Evolutionary conservation across 179 eudicot genomes (phyloP).

Genomic region (Beta macrorhiza): DNA sequence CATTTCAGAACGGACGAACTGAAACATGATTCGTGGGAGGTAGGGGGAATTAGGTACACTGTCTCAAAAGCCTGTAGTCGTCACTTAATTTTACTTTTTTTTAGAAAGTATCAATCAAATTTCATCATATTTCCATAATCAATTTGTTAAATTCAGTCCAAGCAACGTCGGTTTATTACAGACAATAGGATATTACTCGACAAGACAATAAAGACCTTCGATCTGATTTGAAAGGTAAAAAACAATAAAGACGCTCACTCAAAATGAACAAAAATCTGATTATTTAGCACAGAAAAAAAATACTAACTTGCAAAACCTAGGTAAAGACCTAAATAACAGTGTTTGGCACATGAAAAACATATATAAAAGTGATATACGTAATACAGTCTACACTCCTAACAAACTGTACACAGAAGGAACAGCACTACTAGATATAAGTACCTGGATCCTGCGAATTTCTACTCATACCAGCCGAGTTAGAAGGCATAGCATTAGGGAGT

Average conservation of each 20-base stretch:
- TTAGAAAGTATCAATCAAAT: no score
- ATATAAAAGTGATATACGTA: background rate
- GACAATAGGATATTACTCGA: background rate
- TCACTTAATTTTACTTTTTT: no score
- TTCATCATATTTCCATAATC: no score
- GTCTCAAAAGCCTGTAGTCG: no score
- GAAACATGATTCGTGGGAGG: no score
- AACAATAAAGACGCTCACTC: background rate
- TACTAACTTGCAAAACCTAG: background rate
- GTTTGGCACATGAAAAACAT: background rate
- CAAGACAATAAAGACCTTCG: background rate
- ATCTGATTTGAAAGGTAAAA: background rate
- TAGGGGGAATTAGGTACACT: no score
- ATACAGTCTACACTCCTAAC: background rate
- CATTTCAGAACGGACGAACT: no score
- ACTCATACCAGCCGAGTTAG: conserved; percentile 52
- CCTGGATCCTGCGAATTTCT: conserved; percentile 79
- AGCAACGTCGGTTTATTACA: no score
- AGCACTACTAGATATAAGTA: conserved; percentile 22
- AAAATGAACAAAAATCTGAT: background rate
- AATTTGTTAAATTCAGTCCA: no score
- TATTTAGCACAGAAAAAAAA: no score
- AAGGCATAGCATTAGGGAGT: conserved; percentile 54
- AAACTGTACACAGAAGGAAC: conserved; percentile 1
- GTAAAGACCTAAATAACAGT: background rate